Evolutionary conservation across 495 filamentous ascomycete species (phyloP).

Genomic region (Hypoxylon cercidicola): DNA sequence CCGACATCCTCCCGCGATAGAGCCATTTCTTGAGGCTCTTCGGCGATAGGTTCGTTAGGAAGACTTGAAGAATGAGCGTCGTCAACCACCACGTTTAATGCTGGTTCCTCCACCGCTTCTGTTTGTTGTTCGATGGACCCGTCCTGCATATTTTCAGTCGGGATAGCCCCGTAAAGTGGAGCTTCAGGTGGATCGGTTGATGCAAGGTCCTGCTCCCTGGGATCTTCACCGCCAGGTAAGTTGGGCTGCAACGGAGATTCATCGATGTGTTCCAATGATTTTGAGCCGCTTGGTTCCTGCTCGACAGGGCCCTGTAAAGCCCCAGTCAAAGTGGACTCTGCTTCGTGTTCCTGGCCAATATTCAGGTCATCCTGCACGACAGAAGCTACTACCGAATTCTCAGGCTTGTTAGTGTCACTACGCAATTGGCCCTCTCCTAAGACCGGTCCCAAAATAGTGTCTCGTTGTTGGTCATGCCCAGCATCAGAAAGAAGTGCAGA

Average conservation of each 20-base stretch:
- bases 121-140: slow-evolving; percentile 28
- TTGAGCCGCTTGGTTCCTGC: slow-evolving; percentile 26
- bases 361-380: slow-evolving; percentile 9
- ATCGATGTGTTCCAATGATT: slow-evolving; percentile 26
- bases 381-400: slow-evolving; percentile 12
- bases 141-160: slow-evolving; percentile 24
- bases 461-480: slow-evolving; percentile 16
- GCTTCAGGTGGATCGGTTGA: slow-evolving; percentile 16
- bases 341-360: slow-evolving; percentile 24
- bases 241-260: slow-evolving; percentile 37
- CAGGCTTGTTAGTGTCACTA: slow-evolving; percentile 14
- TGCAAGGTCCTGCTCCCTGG: slow-evolving; percentile 25
- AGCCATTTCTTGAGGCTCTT: slow-evolving; percentile 17
- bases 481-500: slow-evolving; percentile 1
- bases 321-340: slow-evolving; percentile 20
- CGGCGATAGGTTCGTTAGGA: slow-evolving; percentile 14
- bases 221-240: slow-evolving; percentile 31
- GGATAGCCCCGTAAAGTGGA: slow-evolving; percentile 18
- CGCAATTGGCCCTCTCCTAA: slow-evolving; percentile 13
- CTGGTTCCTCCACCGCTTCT: slow-evolving; percentile 18
- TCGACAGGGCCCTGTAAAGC: slow-evolving; percentile 17
- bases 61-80: slow-evolving; percentile 19
- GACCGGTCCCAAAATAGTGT: slow-evolving; percentile 4
- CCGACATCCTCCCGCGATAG: slow-evolving; percentile 12
- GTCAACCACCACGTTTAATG: slow-evolving; percentile 4